phyloP scores from a whole-genome alignment of 2,329 filamentous ascomycete species.

The Aschersonia sp. region DNA sequence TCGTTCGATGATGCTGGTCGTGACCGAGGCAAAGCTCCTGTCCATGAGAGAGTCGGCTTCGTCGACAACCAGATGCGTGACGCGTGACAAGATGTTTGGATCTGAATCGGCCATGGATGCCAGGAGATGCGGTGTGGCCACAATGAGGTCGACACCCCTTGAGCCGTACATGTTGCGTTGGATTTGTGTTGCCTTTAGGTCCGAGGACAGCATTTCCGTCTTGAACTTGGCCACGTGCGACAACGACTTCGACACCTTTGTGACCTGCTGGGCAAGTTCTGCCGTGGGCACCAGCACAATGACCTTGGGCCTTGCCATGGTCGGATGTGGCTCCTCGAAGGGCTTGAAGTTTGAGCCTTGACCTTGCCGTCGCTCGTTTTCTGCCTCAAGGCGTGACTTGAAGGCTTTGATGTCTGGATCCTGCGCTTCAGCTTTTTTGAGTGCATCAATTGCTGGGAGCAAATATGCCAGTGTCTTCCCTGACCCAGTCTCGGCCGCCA shows the following conservation, averaged over 20 bases:
- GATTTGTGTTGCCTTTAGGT: slow-evolving; percentile 63
- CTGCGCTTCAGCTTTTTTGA: slow-evolving; percentile 60
- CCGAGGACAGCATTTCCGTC: slow-evolving; percentile 67
- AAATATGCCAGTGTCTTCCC: slow-evolving; percentile 94
- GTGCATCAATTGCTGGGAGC: slow-evolving; percentile 66
- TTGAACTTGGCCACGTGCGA: slow-evolving; percentile 81
- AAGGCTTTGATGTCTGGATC: slow-evolving; percentile 46
- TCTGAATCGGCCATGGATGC: slow-evolving; percentile 78
- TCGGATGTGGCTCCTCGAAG: slow-evolving; percentile 55
- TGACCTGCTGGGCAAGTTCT: slow-evolving; percentile 82
- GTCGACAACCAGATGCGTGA: slow-evolving; percentile 78
- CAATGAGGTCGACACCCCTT: slow-evolving; percentile 67
- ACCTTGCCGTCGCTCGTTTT: slow-evolving; percentile 40
- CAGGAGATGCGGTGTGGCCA: slow-evolving; percentile 81
- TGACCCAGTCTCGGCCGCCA: slow-evolving; percentile 92
- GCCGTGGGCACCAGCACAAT: slow-evolving; percentile 84
- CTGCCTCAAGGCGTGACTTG: slow-evolving; percentile 36
- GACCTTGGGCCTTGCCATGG: slow-evolving; percentile 64
- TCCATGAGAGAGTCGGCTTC: slow-evolving; percentile 95
- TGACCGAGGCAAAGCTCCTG: slow-evolving; percentile 76
- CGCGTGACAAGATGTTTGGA: slow-evolving; percentile 83
- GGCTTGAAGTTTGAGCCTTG: slow-evolving; percentile 43
- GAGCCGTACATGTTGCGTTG: slow-evolving; percentile 71
- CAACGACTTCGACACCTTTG: slow-evolving; percentile 63
- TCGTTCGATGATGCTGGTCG: slow-evolving; percentile 69